Evolutionary conservation across 1,139 yeast genomes (phyloP).

Genomic region (Schwanniomyces etchellsii): DNA sequence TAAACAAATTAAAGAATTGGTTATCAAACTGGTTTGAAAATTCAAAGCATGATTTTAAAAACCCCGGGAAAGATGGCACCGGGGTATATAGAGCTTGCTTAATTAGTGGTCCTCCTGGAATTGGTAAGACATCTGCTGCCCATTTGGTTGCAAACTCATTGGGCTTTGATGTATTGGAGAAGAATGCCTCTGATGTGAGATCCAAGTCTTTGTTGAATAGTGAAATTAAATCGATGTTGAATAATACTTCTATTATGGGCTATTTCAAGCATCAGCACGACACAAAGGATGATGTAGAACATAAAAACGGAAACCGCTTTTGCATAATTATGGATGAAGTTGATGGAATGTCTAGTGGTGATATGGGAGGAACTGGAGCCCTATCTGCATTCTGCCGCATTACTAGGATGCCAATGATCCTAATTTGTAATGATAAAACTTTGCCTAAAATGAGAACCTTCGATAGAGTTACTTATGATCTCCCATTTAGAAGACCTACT

Average conservation of each 20-base stretch:
- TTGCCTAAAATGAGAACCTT: constrained; percentile 96
- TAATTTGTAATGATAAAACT: constrained; percentile 89
- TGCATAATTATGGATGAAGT: constrained; percentile 97
- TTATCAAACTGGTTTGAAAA: constrained; percentile 68
- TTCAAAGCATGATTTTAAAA: constrained; percentile 50
- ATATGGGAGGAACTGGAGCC: constrained; percentile 97
- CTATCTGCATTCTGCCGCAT: constrained; percentile 81
- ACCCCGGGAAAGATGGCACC: constrained; percentile 53
- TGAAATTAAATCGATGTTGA: constrained; percentile 64
- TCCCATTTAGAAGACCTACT: constrained; percentile 85
- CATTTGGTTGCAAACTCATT: constrained; percentile 62
- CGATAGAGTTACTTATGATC: constrained; percentile 76
- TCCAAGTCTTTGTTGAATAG: constrained; percentile 70
- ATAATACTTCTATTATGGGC: constrained; percentile 81
- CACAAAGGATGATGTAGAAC: constrained; percentile 15
- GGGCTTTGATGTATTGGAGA: constrained; percentile 70
- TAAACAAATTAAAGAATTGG: constrained; percentile 67
- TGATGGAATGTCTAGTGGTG: constrained; percentile 99
- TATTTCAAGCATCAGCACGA: constrained; percentile 46
- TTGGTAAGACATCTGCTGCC: constrained; percentile 79
- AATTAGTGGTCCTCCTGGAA: constrained; percentile 83
- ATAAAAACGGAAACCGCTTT: constrained; percentile 43
- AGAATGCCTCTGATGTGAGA: constrained; percentile 85
- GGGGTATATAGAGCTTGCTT: constrained; percentile 75
- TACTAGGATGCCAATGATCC: constrained; percentile 83